Percentiles rank a stretch among this genome's conserved stretches.
Conservation (phyloP, 768 basidiomycete genomes). For the Dioszegia hungarica region DNA sequence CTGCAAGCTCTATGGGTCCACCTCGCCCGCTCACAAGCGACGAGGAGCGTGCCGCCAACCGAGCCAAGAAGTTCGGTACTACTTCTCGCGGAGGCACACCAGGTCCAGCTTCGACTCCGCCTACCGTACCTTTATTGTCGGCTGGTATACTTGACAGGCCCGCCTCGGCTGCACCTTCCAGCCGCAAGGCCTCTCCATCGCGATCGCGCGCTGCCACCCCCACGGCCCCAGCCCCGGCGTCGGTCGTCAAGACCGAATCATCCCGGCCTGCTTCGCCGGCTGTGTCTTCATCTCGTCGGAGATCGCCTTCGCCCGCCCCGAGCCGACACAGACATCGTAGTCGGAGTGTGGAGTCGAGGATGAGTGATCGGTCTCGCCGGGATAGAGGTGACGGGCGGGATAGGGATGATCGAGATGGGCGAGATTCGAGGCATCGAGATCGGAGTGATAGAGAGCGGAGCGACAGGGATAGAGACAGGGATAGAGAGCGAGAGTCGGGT, state of each 20-base stretch:
- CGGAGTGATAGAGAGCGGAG: neutral
- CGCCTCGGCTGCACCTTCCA: no score
- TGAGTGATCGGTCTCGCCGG: slow-evolving; percentile 25
- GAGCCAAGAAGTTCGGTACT: slow-evolving; percentile 36
- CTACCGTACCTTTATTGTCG: slow-evolving; percentile 18
- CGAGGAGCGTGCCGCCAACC: slow-evolving; percentile 31
- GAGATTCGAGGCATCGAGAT: slow-evolving; percentile 11
- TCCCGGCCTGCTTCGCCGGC: slow-evolving; percentile 10
- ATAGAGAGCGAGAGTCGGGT: neutral
- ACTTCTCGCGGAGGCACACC: slow-evolving; percentile 1
- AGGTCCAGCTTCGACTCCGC: neutral
- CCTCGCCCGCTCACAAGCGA: slow-evolving; percentile 30
- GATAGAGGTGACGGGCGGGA: neutral
- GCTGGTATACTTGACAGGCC: no score
- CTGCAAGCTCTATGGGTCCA: slow-evolving; percentile 32
- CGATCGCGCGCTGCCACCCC: no score
- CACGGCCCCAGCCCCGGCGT: neutral
- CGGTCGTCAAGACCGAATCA: slow-evolving; percentile 1
- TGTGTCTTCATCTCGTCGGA: slow-evolving; percentile 10
- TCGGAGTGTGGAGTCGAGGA: slow-evolving; percentile 25
- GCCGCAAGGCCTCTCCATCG: no score
- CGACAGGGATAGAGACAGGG: neutral
- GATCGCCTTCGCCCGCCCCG: slow-evolving; percentile 19
- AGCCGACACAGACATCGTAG: slow-evolving; percentile 14
- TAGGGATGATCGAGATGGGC: slow-evolving; percentile 19